Conservation (phyloP, 2,329 filamentous ascomycete genomes). For the Fusarium gaditjirri region DNA sequence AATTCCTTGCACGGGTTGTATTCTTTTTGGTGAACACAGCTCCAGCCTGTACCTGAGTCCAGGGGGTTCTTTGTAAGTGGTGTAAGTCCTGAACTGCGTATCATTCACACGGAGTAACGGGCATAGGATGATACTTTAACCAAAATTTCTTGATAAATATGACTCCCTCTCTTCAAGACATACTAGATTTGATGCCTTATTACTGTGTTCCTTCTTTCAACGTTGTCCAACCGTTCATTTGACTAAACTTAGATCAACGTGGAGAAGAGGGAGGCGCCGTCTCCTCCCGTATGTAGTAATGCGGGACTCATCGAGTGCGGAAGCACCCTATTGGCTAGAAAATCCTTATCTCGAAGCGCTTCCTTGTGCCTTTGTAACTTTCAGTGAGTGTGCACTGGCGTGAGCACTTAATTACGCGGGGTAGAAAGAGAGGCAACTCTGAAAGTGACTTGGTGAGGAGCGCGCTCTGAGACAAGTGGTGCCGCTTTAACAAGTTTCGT, state of each 20-base stretch:
- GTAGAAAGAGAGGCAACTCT: conserved; percentile 38
- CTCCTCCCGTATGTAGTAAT: conserved; percentile 22
- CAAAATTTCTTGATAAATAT: background rate
- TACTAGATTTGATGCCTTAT: background rate
- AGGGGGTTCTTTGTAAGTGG: background rate
- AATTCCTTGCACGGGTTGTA: background rate
- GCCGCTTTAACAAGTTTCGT: conserved; percentile 39
- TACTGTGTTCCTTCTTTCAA: background rate
- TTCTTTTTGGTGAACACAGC: conserved; percentile 2
- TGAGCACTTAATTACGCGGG: conserved; percentile 38
- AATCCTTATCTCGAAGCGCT: conserved; percentile 17
- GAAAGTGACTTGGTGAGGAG: conserved; percentile 36
- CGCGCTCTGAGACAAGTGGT: conserved; percentile 34
- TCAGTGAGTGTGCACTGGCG: conserved; percentile 42
- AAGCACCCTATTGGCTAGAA: conserved; percentile 37
- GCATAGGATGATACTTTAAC: background rate
- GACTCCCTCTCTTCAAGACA: background rate
- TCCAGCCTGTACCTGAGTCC: background rate
- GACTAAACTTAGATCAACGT: conserved; percentile 16
- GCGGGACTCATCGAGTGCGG: conserved; percentile 5
- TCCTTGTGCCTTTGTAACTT: conserved; percentile 34
- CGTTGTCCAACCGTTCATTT: background rate
- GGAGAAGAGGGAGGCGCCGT: conserved; percentile 31
- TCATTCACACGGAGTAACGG: background rate
- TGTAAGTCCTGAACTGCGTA: background rate